Conservation (phyloP, 129 eudicot species). For the Saussurea involucrata region DNA sequence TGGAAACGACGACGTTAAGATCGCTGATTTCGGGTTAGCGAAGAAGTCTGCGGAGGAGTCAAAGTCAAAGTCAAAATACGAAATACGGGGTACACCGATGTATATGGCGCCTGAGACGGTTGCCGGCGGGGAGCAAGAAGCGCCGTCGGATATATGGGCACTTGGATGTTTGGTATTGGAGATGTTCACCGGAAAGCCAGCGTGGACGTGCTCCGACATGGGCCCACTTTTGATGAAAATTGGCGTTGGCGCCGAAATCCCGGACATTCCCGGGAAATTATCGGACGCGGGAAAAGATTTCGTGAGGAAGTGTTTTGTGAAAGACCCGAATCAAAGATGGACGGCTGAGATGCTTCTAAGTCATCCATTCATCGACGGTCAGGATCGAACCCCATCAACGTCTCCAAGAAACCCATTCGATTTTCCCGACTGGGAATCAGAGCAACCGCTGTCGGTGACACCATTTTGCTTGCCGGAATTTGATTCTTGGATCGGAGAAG, state of each 20-base stretch:
- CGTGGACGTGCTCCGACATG: constrained; percentile 48
- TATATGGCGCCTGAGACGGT: constrained; percentile 86
- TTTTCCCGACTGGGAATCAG: constrained; percentile 62
- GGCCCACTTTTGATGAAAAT: constrained; percentile 49
- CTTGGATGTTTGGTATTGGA: constrained; percentile 77
- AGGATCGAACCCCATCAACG: neutral
- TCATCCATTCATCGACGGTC: constrained; percentile 56
- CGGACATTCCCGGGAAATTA: constrained; percentile 51
- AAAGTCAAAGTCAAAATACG: neutral
- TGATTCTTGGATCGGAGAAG: constrained; percentile 5
- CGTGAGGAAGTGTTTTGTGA: constrained; percentile 55
- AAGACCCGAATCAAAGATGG: constrained; percentile 69
- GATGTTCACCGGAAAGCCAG: constrained; percentile 68
- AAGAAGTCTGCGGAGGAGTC: neutral
- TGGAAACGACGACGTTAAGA: neutral
- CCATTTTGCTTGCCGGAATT: constrained; percentile 8
- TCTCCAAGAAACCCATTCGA: constrained; percentile 85
- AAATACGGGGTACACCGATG: constrained; percentile 68
- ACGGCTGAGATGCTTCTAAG: constrained; percentile 90
- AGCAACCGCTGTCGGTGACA: constrained; percentile 26
- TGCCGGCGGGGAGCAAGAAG: constrained; percentile 39
- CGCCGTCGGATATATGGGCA: constrained; percentile 83
- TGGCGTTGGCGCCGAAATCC: constrained; percentile 54
- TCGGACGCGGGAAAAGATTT: constrained; percentile 78
- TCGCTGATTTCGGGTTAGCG: constrained; percentile 45